A percentile compares a stretch with the other conserved stretches of the same genome.
These are phyloP conservation scores for Trypanosoma mega DNA, from an alignment of 208 protist species.

Conservation along the genomic window DNA sequence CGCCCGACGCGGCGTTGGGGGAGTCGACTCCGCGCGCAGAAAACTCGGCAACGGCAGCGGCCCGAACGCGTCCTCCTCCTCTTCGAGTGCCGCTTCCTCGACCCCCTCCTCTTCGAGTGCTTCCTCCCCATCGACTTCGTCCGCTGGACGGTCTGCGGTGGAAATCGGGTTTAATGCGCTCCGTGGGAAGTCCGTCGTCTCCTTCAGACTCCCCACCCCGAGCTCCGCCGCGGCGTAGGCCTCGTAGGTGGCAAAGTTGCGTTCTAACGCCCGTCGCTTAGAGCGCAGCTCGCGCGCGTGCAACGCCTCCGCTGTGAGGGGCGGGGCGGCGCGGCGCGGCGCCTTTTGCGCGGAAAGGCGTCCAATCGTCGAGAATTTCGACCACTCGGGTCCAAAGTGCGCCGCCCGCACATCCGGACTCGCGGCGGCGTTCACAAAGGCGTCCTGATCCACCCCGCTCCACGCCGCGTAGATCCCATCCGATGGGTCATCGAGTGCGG, in stretches of 20 bases:
- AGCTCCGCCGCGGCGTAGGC: constrained; percentile 58
- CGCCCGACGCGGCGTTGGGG: neutral
- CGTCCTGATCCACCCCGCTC: constrained; percentile 63
- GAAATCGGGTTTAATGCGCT: too few relatives aligned
- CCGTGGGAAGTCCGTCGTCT: too few relatives aligned
- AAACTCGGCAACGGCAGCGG: too few relatives aligned
- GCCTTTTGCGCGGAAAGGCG: constrained; percentile 61
- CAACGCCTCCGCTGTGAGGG: constrained; percentile 36
- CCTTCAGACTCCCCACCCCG: constrained; percentile 11
- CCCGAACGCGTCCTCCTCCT: constrained; percentile 11
- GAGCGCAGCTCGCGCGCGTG: constrained; percentile 44
- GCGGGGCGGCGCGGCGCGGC: constrained; percentile 17
- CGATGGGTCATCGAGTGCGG: constrained; percentile 60
- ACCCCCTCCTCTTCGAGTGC: constrained; percentile 16
- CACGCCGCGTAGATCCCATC: constrained; percentile 66
- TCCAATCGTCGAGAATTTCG: constrained; percentile 66
- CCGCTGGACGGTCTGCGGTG: neutral
- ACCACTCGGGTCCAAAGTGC: constrained; percentile 84
- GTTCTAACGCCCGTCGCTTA: constrained; percentile 42
- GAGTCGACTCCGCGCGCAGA: neutral
- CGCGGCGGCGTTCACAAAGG: constrained; percentile 58
- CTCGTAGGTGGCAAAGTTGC: constrained; percentile 74
- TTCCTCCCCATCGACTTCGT: constrained; percentile 26
- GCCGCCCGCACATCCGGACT: constrained; percentile 64
- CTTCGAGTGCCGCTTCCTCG: constrained; percentile 39